Conservation (phyloP, 2,329 filamentous ascomycete genomes). For the Paecilomyces sp. region DNA sequence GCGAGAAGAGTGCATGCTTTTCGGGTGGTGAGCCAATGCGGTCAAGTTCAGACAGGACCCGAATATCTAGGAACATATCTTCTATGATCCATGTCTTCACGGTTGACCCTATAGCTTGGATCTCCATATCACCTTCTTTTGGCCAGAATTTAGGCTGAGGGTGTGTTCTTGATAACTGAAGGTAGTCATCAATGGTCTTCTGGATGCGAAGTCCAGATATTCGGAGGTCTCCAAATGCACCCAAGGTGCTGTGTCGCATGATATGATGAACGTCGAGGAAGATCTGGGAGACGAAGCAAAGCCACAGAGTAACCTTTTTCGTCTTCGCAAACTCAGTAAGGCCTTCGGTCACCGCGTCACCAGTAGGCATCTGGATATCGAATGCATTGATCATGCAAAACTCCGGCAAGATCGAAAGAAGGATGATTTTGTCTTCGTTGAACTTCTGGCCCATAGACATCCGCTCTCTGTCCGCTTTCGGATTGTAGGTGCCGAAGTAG, state of each 20-base stretch:
- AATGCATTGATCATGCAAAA: conserved; percentile 16
- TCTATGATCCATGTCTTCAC: conserved; percentile 10
- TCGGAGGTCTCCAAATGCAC: conserved; percentile 16
- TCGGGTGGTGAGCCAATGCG: conserved; percentile 1
- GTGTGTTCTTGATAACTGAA: conserved; percentile 9
- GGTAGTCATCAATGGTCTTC: conserved; percentile 18
- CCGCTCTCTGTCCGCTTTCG: conserved; percentile 17
- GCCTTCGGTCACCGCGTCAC: conserved; percentile 23
- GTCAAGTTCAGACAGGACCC: not conserved
- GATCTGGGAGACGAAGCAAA: conserved; percentile 25
- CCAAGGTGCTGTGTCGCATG: conserved; percentile 16
- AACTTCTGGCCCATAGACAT: conserved; percentile 23
- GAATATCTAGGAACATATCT: conserved; percentile 12
- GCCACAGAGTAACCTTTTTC: conserved; percentile 16
- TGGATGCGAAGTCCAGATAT: conserved; percentile 19
- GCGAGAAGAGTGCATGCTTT: conserved; percentile 17
- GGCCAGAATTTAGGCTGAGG: conserved; percentile 19
- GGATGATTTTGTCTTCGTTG: conserved; percentile 26
- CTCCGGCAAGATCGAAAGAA: conserved; percentile 22
- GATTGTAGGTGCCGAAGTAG: conserved; percentile 22
- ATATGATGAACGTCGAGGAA: conserved; percentile 28
- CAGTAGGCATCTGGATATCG: conserved; percentile 12
- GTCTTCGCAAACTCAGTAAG: conserved; percentile 19
- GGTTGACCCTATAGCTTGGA: conserved; percentile 8
- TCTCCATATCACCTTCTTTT: conserved; percentile 15